A percentile compares a stretch with the other conserved stretches of the same genome.
Conservation (phyloP, 2,329 filamentous ascomycete genomes). For the Ascochyta lentis region DNA sequence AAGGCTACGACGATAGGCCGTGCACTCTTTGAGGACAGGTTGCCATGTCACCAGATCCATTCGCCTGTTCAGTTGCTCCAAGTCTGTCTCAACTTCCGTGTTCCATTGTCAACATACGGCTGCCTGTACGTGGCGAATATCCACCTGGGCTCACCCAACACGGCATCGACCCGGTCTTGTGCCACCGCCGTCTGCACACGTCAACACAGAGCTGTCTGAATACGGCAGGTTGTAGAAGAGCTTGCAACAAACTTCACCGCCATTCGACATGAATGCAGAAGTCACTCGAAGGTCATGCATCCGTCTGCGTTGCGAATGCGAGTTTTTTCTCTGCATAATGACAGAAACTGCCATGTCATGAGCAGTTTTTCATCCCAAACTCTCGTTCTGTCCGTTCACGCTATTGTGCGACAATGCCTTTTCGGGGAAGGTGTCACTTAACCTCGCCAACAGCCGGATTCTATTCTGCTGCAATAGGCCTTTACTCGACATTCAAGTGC, state of each 20-base stretch:
- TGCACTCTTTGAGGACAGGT: neutral
- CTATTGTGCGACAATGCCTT: neutral
- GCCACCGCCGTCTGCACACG: neutral
- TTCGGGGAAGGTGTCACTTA: neutral
- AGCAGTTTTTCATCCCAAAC: neutral
- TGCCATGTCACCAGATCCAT: neutral
- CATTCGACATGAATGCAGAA: neutral
- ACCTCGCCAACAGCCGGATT: neutral
- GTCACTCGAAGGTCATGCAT: neutral
- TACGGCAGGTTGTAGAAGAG: slow-evolving; percentile 11
- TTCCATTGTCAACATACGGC: neutral
- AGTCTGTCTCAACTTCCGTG: neutral
- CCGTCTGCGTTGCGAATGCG: too few species aligned
- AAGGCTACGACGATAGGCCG: neutral
- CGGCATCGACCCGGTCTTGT: slow-evolving; percentile 2
- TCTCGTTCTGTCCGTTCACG: neutral
- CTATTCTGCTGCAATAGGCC: too few species aligned
- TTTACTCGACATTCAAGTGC: too few species aligned
- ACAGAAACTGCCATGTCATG: neutral
- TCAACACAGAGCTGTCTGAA: neutral
- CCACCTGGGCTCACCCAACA: neutral
- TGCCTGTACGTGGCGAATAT: slow-evolving; percentile 15
- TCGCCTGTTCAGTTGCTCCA: neutral
- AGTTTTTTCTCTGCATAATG: neutral
- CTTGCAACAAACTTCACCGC: slow-evolving; percentile 7